Evolutionary conservation across 495 filamentous ascomycete species (phyloP).

Genomic region (Cladorrhinum samala): DNA sequence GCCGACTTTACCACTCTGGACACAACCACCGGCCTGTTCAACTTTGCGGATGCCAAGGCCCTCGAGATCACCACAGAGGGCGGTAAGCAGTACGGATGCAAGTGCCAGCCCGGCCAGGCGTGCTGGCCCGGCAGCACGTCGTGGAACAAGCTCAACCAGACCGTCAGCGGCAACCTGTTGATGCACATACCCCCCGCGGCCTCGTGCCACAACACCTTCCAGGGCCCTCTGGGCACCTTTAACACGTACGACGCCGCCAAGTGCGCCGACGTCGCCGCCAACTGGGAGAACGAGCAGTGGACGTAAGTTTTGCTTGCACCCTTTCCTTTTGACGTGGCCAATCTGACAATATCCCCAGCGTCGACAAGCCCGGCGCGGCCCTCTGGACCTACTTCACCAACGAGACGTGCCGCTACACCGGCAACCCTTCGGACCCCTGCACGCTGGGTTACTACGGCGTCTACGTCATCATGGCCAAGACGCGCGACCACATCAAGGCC

Average conservation of each 20-base stretch:
- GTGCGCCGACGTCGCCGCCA: slow-evolving; percentile 29
- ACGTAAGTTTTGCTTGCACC: slow-evolving; percentile 29
- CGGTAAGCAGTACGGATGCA: slow-evolving; percentile 33
- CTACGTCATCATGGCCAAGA: slow-evolving; percentile 40
- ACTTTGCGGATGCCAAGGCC: slow-evolving; percentile 7
- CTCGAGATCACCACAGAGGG: slow-evolving; percentile 1
- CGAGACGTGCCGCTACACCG: slow-evolving; percentile 43
- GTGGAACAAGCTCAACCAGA: slow-evolving; percentile 33
- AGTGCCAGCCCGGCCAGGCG: slow-evolving; percentile 33
- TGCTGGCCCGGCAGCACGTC: slow-evolving; percentile 35
- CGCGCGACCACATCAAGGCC: slow-evolving; percentile 34
- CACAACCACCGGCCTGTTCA: neutral
- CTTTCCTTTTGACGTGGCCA: neutral
- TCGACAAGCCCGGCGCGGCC: slow-evolving; percentile 31
- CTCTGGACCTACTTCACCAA: slow-evolving; percentile 38
- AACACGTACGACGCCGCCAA: slow-evolving; percentile 33
- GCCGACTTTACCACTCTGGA: neutral
- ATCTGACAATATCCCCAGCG: slow-evolving; percentile 13
- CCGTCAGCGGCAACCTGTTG: slow-evolving; percentile 32
- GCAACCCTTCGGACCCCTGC: slow-evolving; percentile 40
- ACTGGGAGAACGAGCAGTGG: slow-evolving; percentile 32
- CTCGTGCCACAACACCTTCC: slow-evolving; percentile 33
- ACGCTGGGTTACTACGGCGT: slow-evolving; percentile 51
- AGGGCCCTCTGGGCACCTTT: slow-evolving; percentile 32
- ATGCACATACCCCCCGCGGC: slow-evolving; percentile 35